A percentile compares a stretch with the other conserved stretches of the same genome.
Evolutionary conservation across 164 flowering plant species (phyloP).

Genomic region (Protea cynaroides): DNA sequence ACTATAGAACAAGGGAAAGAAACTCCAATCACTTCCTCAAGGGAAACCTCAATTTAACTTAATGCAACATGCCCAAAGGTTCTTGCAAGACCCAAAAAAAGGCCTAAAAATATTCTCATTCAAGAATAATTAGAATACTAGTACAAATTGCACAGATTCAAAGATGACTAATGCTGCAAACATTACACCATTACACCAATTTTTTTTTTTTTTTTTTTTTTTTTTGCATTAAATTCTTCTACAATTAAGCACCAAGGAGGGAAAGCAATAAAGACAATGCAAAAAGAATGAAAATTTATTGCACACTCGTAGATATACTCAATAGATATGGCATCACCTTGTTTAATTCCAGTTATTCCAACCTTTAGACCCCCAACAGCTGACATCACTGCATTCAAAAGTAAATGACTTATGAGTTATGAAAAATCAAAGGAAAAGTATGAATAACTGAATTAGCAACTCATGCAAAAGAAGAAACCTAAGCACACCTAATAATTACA

Average conservation of each 20-base stretch:
- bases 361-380: slow-evolving; percentile 91
- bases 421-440: not conserved
- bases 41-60: no score
- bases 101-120: no score
- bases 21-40: no score
- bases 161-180: not conserved
- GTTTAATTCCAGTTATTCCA: slow-evolving; percentile 59
- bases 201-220: no score
- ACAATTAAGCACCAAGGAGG: not conserved
- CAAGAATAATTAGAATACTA: no score
- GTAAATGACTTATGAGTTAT: slow-evolving; percentile 1
- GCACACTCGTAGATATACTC: not conserved
- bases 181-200: no score
- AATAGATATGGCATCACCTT: slow-evolving; percentile 44
- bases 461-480: not conserved
- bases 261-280: slow-evolving; percentile 1
- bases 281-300: not conserved
- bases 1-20: no score
- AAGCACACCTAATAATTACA: not conserved
- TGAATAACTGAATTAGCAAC: not conserved
- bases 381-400: slow-evolving; percentile 67
- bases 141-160: no score
- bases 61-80: no score
- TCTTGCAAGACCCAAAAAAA: no score
- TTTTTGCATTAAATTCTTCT: not conserved